Base-by-base conservation (phyloP, 2,329 filamentous ascomycete genomes). In the Dactylellina leptospora region DNA sequence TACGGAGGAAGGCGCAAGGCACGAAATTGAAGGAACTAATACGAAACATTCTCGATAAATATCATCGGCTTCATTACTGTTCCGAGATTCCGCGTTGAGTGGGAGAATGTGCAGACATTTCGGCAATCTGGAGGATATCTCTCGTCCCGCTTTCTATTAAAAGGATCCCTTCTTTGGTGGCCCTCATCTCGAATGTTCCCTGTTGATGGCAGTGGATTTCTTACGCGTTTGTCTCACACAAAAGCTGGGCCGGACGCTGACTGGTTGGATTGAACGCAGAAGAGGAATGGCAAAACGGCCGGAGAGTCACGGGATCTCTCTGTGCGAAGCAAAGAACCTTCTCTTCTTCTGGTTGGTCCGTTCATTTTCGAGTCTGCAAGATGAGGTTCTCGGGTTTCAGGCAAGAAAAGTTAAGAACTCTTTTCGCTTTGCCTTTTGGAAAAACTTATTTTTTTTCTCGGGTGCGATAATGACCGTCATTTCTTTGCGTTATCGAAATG, bases 111-210 rank as follows among this genome's bases (percentile, higher is more conserved):
- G n/a, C n/a, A 33, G 30, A 50, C 22, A 5, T 54, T n/a, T 71
- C 66, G 66, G 66, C 44, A 58, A 71, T 71, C 66, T 62, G 25
- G n/a, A n/a, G n/a, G n/a, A n/a, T 54, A n/a, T 55, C 2, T 55
- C 61, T 44, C 53, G 40, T 71, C 56, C 66, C 66, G 66, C 51
- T 71, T n/a, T 62, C 58, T 71, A 71, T 62, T 45, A 51, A 42
- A 48, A 45, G 66, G 42, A 22, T 16, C 13, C 13, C 2, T 22
- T 16, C 20, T 16, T 48, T 36, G 28, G 48, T 27, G 47, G 53
- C 38, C 47, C 18, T 42, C 30, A 38, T 13, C 23, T 71, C 44
- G 66, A 58, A 63, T 62, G 44, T 62, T 62, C 50, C 38, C 20
- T 55, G 23, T 64, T 28, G 20, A 54, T 13, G 36, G 22, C 13